Evolutionary conservation across 2,329 filamentous ascomycete genomes (phyloP), one percentile per base, ranked within the genome.

Genomic region (Phoma sp.): DNA sequence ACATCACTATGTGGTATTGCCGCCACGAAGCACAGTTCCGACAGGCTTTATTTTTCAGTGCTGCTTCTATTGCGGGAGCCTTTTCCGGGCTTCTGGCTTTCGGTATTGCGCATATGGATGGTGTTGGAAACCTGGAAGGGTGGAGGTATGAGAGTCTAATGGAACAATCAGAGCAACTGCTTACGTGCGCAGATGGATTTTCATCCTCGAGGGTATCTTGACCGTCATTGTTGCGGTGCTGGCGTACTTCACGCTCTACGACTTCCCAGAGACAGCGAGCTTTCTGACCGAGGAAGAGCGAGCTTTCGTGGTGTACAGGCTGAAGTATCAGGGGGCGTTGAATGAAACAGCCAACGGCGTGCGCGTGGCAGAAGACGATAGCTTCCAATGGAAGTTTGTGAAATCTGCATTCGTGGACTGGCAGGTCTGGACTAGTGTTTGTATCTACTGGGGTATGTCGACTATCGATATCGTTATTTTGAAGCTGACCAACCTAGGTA

Each of bases 351-450:
- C 84, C 6, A 80, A 82, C 1, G 87, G 90, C 56, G 85, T 83
- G 53, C 87, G 91, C 61, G 87, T 88, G 0, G 89, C 85, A 0
- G 83, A 86, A 7, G 79, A 87, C 44, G 90, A 93, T 63, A 72
- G 76, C 0, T 92, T 93, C 65, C 82, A 79, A 15, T 92, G 89
- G 90, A 75, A 68, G 1, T 69, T 69, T 55, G 76, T 79, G 31
- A 75, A 83, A 38, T 68, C 70, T 31, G 78, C 78, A 1, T 78
- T 82, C 43, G 61, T 72, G 15, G 79, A 82, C 52, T 81, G 78
- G 78, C 79, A 82, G 60, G 75, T 81, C 31, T 81, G 72, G 70
- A 58, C 70, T 1, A 82, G 81, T 47, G 76, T 88, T 4, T 77
- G 88, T 44, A 84, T 89, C 31, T 86, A 86, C 64, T 87, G 87